These are phyloP conservation scores for Paraphoma sp. DNA, from an alignment of 2,329 filamentous ascomycete genomes.

Conservation along the genomic window DNA sequence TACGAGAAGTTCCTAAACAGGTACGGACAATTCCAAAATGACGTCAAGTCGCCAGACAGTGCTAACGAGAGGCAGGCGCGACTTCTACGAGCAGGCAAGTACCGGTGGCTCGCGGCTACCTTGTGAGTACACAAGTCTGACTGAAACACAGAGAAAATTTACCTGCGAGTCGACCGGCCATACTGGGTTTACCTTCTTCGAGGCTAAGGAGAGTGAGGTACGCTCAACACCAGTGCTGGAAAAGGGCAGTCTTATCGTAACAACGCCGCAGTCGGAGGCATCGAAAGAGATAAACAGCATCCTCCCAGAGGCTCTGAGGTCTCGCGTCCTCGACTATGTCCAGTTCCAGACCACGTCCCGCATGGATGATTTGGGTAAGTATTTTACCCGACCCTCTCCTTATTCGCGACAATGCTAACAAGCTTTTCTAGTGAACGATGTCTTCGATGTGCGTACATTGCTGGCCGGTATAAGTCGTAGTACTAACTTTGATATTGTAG, in stretches of 20 bases:
- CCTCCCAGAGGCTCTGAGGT: constrained; percentile 90
- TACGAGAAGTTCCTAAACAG: constrained; percentile 88
- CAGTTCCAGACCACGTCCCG: constrained; percentile 86
- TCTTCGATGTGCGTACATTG: constrained; percentile 31
- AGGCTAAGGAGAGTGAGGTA: constrained; percentile 91
- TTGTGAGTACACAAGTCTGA: constrained; percentile 21
- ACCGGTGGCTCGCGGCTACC: neutral
- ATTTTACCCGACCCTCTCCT: neutral
- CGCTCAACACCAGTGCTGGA: constrained; percentile 45
- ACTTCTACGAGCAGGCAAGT: constrained; percentile 89
- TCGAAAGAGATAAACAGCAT: constrained; percentile 88
- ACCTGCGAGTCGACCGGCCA: constrained; percentile 97
- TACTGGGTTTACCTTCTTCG: constrained; percentile 88
- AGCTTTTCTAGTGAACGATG: constrained; percentile 32
- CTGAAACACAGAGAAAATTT: constrained; percentile 72
- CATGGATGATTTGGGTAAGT: constrained; percentile 78
- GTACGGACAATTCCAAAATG: constrained; percentile 58
- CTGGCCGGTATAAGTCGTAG: constrained; percentile 13
- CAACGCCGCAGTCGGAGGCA: constrained; percentile 59
- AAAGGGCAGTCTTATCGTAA: constrained; percentile 37
- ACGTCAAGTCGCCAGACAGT: constrained; percentile 23
- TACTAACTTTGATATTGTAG: constrained; percentile 14
- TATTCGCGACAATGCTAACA: constrained; percentile 45
- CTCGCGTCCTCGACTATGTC: constrained; percentile 86
- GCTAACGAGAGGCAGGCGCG: constrained; percentile 66